Percentiles rank a stretch among this genome's conserved stretches.
Conservation (phyloP, 2,329 filamentous ascomycete species). For the Penicillium vulpinum region DNA sequence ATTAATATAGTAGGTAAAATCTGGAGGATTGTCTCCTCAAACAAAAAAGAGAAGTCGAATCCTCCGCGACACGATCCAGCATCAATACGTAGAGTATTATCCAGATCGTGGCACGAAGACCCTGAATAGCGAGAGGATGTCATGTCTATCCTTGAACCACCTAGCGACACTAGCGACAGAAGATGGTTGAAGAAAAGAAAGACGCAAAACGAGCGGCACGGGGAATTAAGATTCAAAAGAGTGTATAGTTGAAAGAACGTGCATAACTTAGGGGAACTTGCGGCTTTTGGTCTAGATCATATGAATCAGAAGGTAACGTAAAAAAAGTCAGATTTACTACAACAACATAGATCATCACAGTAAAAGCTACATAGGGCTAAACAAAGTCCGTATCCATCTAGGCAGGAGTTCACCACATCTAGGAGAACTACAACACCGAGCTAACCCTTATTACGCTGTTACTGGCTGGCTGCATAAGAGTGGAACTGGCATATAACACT, state of each 20-base stretch:
- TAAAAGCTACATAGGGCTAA: constrained; percentile 5
- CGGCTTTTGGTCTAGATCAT: constrained; percentile 20
- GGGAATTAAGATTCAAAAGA: constrained; percentile 9
- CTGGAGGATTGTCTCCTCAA: constrained; percentile 46
- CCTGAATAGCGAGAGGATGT: constrained; percentile 25
- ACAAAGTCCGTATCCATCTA: constrained; percentile 19
- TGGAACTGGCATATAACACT: constrained; percentile 12
- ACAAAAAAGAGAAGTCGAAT: constrained; percentile 50
- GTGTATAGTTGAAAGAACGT: constrained; percentile 11
- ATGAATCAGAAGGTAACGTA: constrained; percentile 18
- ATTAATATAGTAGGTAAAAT: constrained; percentile 40
- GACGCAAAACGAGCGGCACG: constrained; percentile 12
- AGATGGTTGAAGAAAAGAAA: constrained; percentile 18
- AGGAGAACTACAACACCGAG: constrained; percentile 20
- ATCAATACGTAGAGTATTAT: constrained; percentile 38
- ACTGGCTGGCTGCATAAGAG: constrained; percentile 23
- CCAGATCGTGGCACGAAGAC: constrained; percentile 33
- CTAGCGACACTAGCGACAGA: constrained; percentile 10
- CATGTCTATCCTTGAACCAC: constrained; percentile 29
- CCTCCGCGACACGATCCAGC: constrained; percentile 38
- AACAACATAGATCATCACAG: neutral
- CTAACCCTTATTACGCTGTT: constrained; percentile 12
- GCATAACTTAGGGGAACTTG: constrained; percentile 9
- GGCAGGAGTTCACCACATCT: constrained; percentile 24
- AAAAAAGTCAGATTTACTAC: neutral